Conservation (phyloP, 73 alveolate genomes). For the Paramecium caudatum region DNA sequence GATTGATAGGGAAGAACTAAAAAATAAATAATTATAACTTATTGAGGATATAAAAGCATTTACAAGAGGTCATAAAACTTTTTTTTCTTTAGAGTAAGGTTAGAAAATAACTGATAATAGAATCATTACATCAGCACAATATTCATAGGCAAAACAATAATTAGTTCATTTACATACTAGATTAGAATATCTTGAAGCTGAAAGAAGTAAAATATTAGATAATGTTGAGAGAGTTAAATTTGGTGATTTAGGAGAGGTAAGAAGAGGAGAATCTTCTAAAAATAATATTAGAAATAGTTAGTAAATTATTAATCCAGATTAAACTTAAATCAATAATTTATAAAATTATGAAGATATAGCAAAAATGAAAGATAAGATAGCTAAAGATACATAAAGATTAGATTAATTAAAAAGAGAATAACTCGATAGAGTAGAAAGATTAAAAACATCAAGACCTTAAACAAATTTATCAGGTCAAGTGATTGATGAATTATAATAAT, state of each 20-base stretch:
- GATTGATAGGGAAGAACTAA: conserved; percentile 64
- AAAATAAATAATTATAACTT: conserved; percentile 48
- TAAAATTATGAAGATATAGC: conserved; percentile 34
- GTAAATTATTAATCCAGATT: not conserved
- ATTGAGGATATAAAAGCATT: conserved; percentile 63
- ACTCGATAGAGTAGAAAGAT: conserved; percentile 49
- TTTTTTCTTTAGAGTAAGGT: conserved; percentile 49
- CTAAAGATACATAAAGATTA: conserved; percentile 53
- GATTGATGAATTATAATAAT: conserved; percentile 62
- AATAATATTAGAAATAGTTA: conserved; percentile 46
- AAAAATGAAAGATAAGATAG: conserved; percentile 60
- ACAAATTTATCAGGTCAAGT: conserved; percentile 50
- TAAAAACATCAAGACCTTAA: conserved; percentile 63
- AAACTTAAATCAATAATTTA: not conserved
- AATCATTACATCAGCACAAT: conserved; percentile 50
- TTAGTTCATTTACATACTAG: conserved; percentile 43
- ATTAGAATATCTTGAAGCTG: conserved; percentile 66
- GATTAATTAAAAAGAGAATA: conserved; percentile 60
- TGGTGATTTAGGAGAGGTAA: conserved; percentile 66
- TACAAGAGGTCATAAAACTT: conserved; percentile 72
- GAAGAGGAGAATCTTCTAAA: conserved; percentile 38
- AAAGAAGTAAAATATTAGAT: conserved; percentile 53
- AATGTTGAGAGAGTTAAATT: conserved; percentile 68
- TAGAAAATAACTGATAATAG: conserved; percentile 50
- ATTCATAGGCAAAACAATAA: conserved; percentile 59